Percentiles rank a stretch among this genome's conserved stretches.
phyloP scores from a whole-genome alignment of 2,329 filamentous ascomycete genomes.

The Aspergillus oerlinghausenensis region DNA sequence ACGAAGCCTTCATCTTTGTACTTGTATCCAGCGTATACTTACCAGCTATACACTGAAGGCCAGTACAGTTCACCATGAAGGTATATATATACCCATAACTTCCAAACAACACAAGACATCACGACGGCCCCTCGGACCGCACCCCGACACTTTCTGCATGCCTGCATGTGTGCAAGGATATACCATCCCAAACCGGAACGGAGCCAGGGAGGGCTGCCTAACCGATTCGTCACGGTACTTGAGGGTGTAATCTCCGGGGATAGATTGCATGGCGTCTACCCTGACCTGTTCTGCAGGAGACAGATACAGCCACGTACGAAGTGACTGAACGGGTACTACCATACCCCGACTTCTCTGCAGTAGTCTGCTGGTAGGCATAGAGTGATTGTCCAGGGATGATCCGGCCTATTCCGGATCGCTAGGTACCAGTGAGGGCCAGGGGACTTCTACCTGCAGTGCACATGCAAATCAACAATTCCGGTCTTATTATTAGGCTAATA shows the following conservation, averaged over 20 bases:
- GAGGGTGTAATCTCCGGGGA: not conserved
- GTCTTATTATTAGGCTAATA: not conserved
- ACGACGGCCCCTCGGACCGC: constrained; percentile 1
- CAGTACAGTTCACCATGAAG: not conserved
- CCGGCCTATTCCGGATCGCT: constrained; percentile 2
- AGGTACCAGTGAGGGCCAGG: not conserved
- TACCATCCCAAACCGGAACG: constrained; percentile 1
- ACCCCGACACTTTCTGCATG: not conserved
- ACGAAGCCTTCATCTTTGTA: not conserved
- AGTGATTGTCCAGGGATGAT: not conserved
- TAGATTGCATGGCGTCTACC: not conserved
- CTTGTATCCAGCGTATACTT: not conserved
- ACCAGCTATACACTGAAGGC: not conserved
- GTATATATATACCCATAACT: not conserved
- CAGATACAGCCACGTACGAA: not conserved
- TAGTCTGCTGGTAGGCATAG: no score
- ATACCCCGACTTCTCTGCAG: no score
- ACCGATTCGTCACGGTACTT: constrained; percentile 9
- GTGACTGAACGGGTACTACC: no score
- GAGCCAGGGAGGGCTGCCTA: not conserved
- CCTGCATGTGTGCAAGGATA: not conserved
- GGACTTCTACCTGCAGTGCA: no score
- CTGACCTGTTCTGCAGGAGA: not conserved
- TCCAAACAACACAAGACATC: not conserved
- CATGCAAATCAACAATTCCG: not conserved